Base-by-base conservation (phyloP, 1,284 basidiomycete genomes). In the Ceratorhiza oryzae-sativae region DNA sequence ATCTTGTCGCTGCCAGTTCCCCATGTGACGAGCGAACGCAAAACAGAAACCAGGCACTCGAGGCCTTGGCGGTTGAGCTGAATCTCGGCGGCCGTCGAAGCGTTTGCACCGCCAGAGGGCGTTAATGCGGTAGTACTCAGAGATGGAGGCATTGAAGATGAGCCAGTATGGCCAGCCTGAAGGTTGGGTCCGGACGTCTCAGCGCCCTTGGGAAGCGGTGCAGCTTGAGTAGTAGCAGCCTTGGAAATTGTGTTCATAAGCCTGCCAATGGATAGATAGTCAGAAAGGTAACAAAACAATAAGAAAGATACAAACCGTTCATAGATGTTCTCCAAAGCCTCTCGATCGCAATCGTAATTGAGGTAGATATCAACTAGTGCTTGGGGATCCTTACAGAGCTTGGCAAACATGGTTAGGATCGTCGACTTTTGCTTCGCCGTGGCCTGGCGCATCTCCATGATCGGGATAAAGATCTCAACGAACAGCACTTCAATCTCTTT, bases 401-500 rank as follows among this genome's bases (percentile, higher is more conserved):
- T 88, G 32, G 91, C 90, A 67, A 96, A 81, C 86, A 96, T 94
- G 49, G 88, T 89, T 61, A 98, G 85, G 71, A 98, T 91, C 61
- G 94, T 88, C 4, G 91, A 92, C 82, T 98, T 98, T 79, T 98
- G 97, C 78, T 94, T 94, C 67, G 97, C 83, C 0, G 96, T 97
- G 10, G 97, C 94, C 23, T 93, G 98, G 77, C 92, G 90, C 96
- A 99, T 98, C 83, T 99, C 97, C 62, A 99, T 84, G 65, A 99
- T 98, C 1, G 97, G 97, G 73, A 99, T 89, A 83, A 99, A 99
- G 77, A 99, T 99, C 79, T 99, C 97, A 79, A 98, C 97, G 71
- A 99, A 82, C 39, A 99, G 85, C 45, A 99, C 96, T 80, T 98
- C 97, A 75, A 99, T 98, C 82, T 99, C 98, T 92, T 98, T 98